Evolutionary conservation across 2,329 filamentous ascomycete genomes (phyloP), one percentile per base, ranked within the genome.

Genomic region (Meredithiella fracta): DNA sequence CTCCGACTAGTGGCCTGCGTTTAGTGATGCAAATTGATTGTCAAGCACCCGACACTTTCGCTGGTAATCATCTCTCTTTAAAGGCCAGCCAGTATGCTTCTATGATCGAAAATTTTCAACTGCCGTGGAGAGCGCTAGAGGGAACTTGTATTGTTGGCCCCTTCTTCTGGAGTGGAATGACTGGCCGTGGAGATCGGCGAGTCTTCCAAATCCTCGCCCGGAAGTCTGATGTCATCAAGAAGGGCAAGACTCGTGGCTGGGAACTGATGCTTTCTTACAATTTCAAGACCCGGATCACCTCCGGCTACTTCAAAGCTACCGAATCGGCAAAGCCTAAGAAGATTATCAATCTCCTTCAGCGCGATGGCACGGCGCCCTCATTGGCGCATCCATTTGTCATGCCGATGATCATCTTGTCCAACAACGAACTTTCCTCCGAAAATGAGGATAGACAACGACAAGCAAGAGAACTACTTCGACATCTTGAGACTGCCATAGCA

Each of bases 181-280:
- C 82, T 62, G 72, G 77, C 58, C 72, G 79, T 60, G 75, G 78
- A 54, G 69, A 73, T 1, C 72, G 80, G 60, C 75, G 73, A 38
- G 75, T 78, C 65, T 66, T 82, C 49, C 79, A 82, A 62, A 76
- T 82, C 61, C 72, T 82, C 58, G 79, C 78, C 63, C 75, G 79
- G 61, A 82, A 82, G 65, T 80, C 76, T n/a, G 79, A 82, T 62
- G 79, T 82, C 34, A 75, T 77, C 53, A 82, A 82, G 64, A 80
- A 78, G 67, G 78, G 77, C 59, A 72, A 71, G 62, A 82, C 79
- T 15, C 74, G 79, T 56, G 79, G 79, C 47, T 82, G 78, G 77
- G 79, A 82, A 66, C 70, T 81, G 56, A 79, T 79, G 70, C 72
- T 82, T 38, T 79, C 77, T 2, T 71, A 82, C 65, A 73, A 71